Conservation (phyloP, 371 early-diverging fungal genomes). For the Astathelohania contejeani region DNA sequence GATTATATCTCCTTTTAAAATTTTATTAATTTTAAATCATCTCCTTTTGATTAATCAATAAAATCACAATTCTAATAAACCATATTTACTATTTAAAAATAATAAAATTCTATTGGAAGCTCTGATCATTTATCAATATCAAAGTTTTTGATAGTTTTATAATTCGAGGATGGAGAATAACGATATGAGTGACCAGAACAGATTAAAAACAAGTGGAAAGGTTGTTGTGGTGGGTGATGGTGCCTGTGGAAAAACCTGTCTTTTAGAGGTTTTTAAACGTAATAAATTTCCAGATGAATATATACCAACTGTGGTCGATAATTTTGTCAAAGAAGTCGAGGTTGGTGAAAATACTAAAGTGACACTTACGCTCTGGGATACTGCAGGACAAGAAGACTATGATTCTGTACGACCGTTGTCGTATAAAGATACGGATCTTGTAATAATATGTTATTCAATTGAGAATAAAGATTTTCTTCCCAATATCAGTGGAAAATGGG, state of each 20-base stretch:
- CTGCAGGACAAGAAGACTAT: slow-evolving; percentile 54
- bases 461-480: slow-evolving; percentile 49
- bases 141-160: too few species aligned
- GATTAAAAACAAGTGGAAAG: too few species aligned
- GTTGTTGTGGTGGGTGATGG: slow-evolving; percentile 54
- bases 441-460: slow-evolving; percentile 52
- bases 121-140: too few species aligned
- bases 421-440: slow-evolving; percentile 51
- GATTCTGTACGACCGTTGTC: slow-evolving; percentile 52
- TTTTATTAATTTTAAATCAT: too few species aligned
- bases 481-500: slow-evolving; percentile 52
- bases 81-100: too few species aligned
- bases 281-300: slow-evolving; percentile 52
- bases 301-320: slow-evolving; percentile 53
- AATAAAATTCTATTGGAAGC: too few species aligned
- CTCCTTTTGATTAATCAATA: too few species aligned
- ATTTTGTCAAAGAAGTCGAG: slow-evolving; percentile 49
- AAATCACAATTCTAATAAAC: too few species aligned
- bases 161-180: too few species aligned
- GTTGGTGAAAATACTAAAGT: slow-evolving; percentile 32
- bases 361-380: slow-evolving; percentile 53
- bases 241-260: slow-evolving; percentile 54
- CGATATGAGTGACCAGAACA: too few species aligned
- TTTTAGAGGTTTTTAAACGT: slow-evolving; percentile 52
- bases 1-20: too few species aligned